A percentile compares a stretch with the other conserved stretches of the same genome.
Conservation (phyloP, 2,329 filamentous ascomycete species). For the Westerdykella aurantiaca region DNA sequence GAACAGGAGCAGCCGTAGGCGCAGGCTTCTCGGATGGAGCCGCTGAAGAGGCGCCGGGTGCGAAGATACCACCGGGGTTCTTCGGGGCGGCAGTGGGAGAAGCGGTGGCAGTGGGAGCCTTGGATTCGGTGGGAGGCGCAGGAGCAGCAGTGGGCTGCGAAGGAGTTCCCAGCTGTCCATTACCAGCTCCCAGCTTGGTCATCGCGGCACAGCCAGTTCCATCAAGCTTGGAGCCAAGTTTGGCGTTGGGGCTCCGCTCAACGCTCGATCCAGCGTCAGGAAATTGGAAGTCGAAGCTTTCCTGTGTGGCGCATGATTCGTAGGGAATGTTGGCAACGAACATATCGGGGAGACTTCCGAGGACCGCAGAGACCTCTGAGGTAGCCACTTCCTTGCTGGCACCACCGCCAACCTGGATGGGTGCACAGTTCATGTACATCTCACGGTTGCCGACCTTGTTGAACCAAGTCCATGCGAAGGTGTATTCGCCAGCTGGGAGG, state of each 20-base stretch:
- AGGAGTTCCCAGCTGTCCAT: conserved; percentile 24
- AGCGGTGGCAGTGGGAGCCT: background rate
- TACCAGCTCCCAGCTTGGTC: conserved; percentile 28
- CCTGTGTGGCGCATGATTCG: conserved; percentile 51
- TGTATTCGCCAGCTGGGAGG: conserved; percentile 68
- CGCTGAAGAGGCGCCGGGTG: conserved; percentile 29
- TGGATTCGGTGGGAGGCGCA: conserved; percentile 1
- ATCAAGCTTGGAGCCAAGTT: conserved; percentile 24
- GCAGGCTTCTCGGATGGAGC: conserved; percentile 3
- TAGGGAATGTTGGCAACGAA: conserved; percentile 63
- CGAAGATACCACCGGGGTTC: conserved; percentile 20
- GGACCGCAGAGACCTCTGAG: conserved; percentile 37
- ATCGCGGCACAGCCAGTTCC: conserved; percentile 26
- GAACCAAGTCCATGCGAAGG: conserved; percentile 89
- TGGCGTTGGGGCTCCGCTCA: conserved; percentile 19
- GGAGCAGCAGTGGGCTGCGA: conserved; percentile 1
- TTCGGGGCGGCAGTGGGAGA: conserved; percentile 1
- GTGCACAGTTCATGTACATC: conserved; percentile 96
- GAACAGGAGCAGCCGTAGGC: conserved; percentile 1
- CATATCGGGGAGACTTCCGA: conserved; percentile 64
- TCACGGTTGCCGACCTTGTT: conserved; percentile 90
- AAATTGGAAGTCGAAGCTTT: conserved; percentile 54
- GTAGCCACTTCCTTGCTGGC: conserved; percentile 38
- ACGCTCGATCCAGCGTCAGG: conserved; percentile 23
- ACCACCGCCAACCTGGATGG: conserved; percentile 57